phyloP scores from a whole-genome alignment of 371 early-diverging fungal species.

The Apophysomyces variabilis region DNA sequence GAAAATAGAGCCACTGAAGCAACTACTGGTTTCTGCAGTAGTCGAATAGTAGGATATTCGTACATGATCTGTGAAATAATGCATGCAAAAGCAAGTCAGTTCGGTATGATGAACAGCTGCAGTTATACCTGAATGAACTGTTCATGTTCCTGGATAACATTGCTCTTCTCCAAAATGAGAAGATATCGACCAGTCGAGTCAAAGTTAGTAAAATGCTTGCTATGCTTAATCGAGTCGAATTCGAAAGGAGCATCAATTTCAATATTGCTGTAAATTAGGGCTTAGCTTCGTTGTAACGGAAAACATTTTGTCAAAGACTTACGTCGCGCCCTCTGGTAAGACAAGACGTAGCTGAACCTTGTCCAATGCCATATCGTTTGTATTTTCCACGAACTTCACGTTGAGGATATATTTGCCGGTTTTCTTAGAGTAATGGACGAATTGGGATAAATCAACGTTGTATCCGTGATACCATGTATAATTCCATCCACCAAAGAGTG shows the following conservation, averaged over 20 bases:
- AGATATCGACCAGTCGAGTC: slow-evolving; percentile 77
- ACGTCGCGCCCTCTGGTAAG: slow-evolving; percentile 93
- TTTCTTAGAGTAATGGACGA: slow-evolving; percentile 56
- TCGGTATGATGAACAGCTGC: neutral
- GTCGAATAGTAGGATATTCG: slow-evolving; percentile 34
- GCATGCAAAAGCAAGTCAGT: neutral
- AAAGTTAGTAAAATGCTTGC: slow-evolving; percentile 66
- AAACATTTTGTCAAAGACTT: slow-evolving; percentile 34
- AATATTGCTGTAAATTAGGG: slow-evolving; percentile 47
- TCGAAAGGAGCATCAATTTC: slow-evolving; percentile 62
- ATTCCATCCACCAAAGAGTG: slow-evolving; percentile 95
- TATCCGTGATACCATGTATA: slow-evolving; percentile 95
- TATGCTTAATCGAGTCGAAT: slow-evolving; percentile 46
- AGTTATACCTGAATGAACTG: slow-evolving; percentile 43
- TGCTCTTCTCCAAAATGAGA: slow-evolving; percentile 64
- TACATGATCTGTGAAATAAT: slow-evolving; percentile 49
- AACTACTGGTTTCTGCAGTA: slow-evolving; percentile 55
- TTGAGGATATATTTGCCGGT: slow-evolving; percentile 62
- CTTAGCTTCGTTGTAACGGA: neutral
- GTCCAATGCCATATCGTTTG: slow-evolving; percentile 68
- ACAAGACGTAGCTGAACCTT: slow-evolving; percentile 73
- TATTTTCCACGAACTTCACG: slow-evolving; percentile 71
- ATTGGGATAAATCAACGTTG: slow-evolving; percentile 67
- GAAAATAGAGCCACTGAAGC: slow-evolving; percentile 40
- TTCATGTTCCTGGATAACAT: slow-evolving; percentile 65